A percentile compares a stretch with the other conserved stretches of the same genome.
Evolutionary conservation across 768 basidiomycete genomes (phyloP).

Genomic region (Rhizopogon roseolus): DNA sequence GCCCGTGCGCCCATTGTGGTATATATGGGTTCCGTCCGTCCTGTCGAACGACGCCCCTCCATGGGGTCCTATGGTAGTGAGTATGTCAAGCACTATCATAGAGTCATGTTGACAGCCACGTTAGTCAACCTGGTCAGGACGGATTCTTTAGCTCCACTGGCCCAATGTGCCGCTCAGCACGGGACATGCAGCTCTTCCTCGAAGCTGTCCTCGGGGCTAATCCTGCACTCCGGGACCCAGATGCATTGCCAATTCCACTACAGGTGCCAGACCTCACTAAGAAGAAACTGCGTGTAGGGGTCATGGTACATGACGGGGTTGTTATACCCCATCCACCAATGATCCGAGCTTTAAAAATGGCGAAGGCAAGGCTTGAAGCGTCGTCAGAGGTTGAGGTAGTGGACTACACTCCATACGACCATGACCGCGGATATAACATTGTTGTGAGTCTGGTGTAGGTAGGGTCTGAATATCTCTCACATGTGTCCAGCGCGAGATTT

Average conservation of each 20-base stretch:
- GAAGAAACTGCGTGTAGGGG: slow-evolving; percentile 26
- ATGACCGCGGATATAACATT: slow-evolving; percentile 28
- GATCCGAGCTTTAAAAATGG: slow-evolving; percentile 32
- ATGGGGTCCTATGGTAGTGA: slow-evolving; percentile 12
- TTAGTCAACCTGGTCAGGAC: slow-evolving; percentile 26
- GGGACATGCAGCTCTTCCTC: slow-evolving; percentile 9
- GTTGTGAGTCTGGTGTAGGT: slow-evolving; percentile 19
- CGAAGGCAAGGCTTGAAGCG: slow-evolving; percentile 29
- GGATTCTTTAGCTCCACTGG: slow-evolving; percentile 29
- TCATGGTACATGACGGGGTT: slow-evolving; percentile 32
- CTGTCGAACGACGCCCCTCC: slow-evolving; percentile 24
- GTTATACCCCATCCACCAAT: slow-evolving; percentile 38
- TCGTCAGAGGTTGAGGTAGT: slow-evolving; percentile 31
- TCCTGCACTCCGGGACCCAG: slow-evolving; percentile 39
- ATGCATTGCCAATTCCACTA: slow-evolving; percentile 25
- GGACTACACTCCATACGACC: slow-evolving; percentile 31
- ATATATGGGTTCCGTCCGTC: slow-evolving; percentile 39
- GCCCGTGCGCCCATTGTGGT: slow-evolving; percentile 30
- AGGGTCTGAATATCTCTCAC: background rate
- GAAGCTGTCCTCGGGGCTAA: slow-evolving; percentile 20
- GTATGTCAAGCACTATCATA: background rate
- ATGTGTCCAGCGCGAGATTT: slow-evolving; percentile 27
- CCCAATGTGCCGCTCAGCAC: slow-evolving; percentile 25
- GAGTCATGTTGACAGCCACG: slow-evolving; percentile 8
- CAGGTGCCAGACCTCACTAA: slow-evolving; percentile 16